Evolutionary conservation across 768 basidiomycete species (phyloP).

Genomic region (Lactarius trivialis): DNA sequence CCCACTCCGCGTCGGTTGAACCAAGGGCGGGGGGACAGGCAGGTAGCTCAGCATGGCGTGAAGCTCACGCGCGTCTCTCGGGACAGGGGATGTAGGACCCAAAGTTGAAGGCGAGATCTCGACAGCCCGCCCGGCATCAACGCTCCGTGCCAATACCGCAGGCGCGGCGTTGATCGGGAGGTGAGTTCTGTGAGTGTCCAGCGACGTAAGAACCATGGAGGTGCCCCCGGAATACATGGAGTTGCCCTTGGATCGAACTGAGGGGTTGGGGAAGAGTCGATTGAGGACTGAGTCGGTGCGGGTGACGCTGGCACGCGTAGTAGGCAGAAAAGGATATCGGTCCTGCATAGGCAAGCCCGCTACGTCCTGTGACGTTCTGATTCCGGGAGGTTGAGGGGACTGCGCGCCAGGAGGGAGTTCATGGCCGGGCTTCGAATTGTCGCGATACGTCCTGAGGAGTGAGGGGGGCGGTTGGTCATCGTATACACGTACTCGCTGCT

Average conservation of each 20-base stretch:
- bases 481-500: slow-evolving; percentile 24
- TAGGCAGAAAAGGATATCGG: background rate
- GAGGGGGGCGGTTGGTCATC: slow-evolving; percentile 40
- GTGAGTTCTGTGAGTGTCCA: slow-evolving; percentile 15
- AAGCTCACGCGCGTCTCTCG: background rate
- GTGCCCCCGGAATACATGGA: slow-evolving; percentile 3
- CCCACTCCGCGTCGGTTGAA: background rate
- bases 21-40: background rate
- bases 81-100: background rate
- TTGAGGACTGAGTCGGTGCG: slow-evolving; percentile 15
- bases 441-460: slow-evolving; percentile 29
- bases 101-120: background rate
- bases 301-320: background rate
- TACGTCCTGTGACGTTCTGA: background rate
- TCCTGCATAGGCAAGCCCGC: background rate
- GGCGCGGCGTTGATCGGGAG: slow-evolving; percentile 10
- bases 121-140: slow-evolving; percentile 8
- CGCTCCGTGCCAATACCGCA: slow-evolving; percentile 2
- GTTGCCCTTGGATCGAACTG: slow-evolving; percentile 1
- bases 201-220: slow-evolving; percentile 1
- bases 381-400: background rate
- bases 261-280: slow-evolving; percentile 14
- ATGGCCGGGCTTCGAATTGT: background rate
- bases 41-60: background rate
- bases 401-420: background rate